A percentile compares a stretch with the other conserved stretches of the same genome.
These are phyloP conservation scores for Zizania latifolia DNA, from an alignment of 176 grass and related monocot genomes.

Conservation along the genomic window DNA sequence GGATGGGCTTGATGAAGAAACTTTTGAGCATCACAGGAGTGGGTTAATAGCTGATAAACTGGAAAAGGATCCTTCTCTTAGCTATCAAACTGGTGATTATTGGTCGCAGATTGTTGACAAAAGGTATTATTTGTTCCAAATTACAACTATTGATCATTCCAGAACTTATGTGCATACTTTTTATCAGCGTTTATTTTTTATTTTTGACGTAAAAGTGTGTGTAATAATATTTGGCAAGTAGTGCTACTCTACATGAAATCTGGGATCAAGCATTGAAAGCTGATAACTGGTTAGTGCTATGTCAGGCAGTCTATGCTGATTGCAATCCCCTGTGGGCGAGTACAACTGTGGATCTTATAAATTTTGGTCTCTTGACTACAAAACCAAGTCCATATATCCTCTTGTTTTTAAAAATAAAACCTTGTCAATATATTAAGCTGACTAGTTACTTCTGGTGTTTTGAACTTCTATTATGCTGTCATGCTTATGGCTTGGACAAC, in stretches of 20 bases:
- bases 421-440: too few species aligned
- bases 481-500: too few species aligned
- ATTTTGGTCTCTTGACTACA: too few species aligned
- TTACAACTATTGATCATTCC: neutral
- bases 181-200: neutral
- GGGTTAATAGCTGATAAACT: slow-evolving; percentile 91
- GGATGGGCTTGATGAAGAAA: slow-evolving; percentile 71
- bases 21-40: slow-evolving; percentile 80
- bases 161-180: neutral
- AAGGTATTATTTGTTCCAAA: slow-evolving; percentile 57
- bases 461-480: too few species aligned
- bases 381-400: too few species aligned
- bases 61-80: slow-evolving; percentile 88
- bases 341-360: too few species aligned
- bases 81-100: slow-evolving; percentile 65
- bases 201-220: neutral
- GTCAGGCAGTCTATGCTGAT: neutral
- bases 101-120: slow-evolving; percentile 91
- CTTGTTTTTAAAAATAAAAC: too few species aligned
- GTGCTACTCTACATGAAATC: neutral
- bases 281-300: neutral
- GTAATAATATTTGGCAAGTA: neutral
- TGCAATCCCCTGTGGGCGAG: too few species aligned
- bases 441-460: too few species aligned
- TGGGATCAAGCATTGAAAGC: neutral